Percentiles rank a stretch among this genome's conserved stretches.
These are phyloP conservation scores for Astragalus glycyphyllos DNA, from an alignment of 306 rosid genomes.

Conservation along the genomic window DNA sequence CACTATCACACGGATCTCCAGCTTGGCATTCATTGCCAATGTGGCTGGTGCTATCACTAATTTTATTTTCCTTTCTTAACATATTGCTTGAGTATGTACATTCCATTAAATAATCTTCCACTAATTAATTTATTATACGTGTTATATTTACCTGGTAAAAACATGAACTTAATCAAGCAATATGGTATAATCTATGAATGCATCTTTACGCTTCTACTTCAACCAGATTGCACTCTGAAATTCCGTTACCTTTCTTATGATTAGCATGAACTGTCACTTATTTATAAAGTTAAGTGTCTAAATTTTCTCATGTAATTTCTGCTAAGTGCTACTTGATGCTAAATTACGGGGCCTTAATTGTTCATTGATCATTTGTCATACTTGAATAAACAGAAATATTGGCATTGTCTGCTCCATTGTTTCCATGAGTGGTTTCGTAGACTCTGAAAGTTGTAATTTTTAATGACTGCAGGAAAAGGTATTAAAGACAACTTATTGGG, in stretches of 20 bases:
- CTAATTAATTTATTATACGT: not conserved
- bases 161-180: conserved; percentile 4
- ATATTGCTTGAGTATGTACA: conserved; percentile 2
- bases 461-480: conserved; percentile 63
- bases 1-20: no score
- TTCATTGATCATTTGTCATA: conserved; percentile 29
- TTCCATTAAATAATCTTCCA: not conserved
- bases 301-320: conserved; percentile 15
- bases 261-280: conserved; percentile 12
- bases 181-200: conserved; percentile 16
- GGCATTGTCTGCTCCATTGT: conserved; percentile 6
- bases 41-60: no score
- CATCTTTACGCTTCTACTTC: conserved; percentile 14
- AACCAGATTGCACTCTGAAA: conserved; percentile 14
- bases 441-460: conserved; percentile 45
- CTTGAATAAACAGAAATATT: conserved; percentile 11
- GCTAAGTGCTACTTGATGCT: not conserved
- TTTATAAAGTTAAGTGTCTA: conserved; percentile 16
- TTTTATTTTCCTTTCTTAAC: no score
- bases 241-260: conserved; percentile 9
- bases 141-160: conserved; percentile 5
- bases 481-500: conserved; percentile 61
- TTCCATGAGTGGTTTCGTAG: conserved; percentile 34
- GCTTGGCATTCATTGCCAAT: no score
- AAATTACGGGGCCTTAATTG: conserved; percentile 8